Evolutionary conservation across 768 basidiomycete genomes (phyloP).

Genomic region (Leccinum longicurvipes): DNA sequence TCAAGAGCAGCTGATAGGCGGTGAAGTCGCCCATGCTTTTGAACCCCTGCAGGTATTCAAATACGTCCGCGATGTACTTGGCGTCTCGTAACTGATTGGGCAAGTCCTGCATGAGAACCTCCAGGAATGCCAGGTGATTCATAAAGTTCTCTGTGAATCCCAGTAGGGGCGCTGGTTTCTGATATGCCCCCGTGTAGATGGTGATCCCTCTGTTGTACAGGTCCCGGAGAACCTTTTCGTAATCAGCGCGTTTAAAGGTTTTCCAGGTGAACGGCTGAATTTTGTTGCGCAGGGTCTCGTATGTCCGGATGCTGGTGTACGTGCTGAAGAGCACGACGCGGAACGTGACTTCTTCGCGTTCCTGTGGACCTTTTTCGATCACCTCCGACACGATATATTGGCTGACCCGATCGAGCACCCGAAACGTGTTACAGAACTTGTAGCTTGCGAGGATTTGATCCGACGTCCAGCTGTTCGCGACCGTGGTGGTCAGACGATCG

Average conservation of each 20-base stretch:
- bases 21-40: constrained; percentile 76
- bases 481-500: constrained; percentile 12
- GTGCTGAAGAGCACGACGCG: constrained; percentile 69
- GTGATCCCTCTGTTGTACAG: constrained; percentile 36
- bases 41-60: constrained; percentile 53
- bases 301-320: constrained; percentile 72
- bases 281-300: constrained; percentile 52
- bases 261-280: constrained; percentile 63
- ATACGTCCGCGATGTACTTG: constrained; percentile 61
- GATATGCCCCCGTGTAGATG: constrained; percentile 72
- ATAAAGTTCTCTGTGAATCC: constrained; percentile 44
- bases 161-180: constrained; percentile 64
- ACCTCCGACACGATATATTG: constrained; percentile 71
- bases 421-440: constrained; percentile 72
- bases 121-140: constrained; percentile 63
- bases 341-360: constrained; percentile 61
- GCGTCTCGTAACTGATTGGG: constrained; percentile 46
- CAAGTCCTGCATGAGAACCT: constrained; percentile 58
- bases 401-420: constrained; percentile 65
- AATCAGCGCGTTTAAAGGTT: constrained; percentile 49
- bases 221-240: constrained; percentile 48
- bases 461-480: constrained; percentile 57
- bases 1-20: constrained; percentile 63
- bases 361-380: constrained; percentile 63
- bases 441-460: constrained; percentile 54